Evolutionary conservation across 495 filamentous ascomycete genomes (phyloP).

Genomic region (Clavariopsis aquatica): DNA sequence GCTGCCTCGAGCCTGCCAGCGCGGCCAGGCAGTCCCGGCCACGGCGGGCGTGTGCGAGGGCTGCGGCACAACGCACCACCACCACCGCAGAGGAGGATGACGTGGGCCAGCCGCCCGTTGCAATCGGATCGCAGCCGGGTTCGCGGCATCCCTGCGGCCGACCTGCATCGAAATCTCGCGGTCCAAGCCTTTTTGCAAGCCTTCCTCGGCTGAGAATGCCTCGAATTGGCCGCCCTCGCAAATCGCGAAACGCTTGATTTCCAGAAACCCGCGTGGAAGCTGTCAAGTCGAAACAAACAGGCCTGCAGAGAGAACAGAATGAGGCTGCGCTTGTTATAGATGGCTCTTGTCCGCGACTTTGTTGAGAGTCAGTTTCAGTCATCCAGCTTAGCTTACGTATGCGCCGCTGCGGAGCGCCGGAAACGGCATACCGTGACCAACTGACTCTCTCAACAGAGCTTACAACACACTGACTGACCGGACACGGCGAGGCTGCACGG

Average conservation of each 20-base stretch:
- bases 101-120: constrained; percentile 2
- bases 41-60: not conserved
- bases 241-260: not conserved
- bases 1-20: not conserved
- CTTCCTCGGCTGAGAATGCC: constrained; percentile 14
- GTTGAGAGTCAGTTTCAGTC: not conserved
- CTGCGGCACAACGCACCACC: not conserved
- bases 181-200: not conserved
- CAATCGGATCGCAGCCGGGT: constrained; percentile 1
- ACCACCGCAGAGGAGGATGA: constrained; percentile 1
- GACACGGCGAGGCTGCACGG: not conserved
- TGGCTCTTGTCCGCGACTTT: not conserved
- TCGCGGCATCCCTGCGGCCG: not conserved
- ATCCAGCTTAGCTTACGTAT: constrained; percentile 5
- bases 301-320: not conserved
- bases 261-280: constrained; percentile 14
- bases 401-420: not conserved
- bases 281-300: not conserved
- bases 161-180: not conserved
- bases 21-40: too few species aligned
- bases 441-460: constrained; percentile 2
- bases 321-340: not conserved
- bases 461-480: not conserved
- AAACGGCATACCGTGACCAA: not conserved
- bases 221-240: not conserved